Percentiles rank a stretch among this genome's conserved stretches.
phyloP scores from a whole-genome alignment of 2,329 filamentous ascomycete genomes.

The Tolypocladium endophyticum region DNA sequence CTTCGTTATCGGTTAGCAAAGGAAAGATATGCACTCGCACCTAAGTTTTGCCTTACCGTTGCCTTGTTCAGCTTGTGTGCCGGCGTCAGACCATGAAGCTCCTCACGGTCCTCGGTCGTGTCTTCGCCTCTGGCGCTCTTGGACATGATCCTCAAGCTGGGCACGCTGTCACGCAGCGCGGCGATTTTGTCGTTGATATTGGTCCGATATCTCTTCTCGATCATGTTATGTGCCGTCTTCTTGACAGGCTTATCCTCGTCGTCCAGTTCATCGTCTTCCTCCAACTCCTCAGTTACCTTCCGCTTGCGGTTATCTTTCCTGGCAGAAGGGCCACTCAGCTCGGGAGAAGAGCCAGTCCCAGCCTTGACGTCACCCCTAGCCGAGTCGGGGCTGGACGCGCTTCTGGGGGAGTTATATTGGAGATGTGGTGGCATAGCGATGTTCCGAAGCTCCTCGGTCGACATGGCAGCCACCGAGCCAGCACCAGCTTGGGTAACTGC shows the following conservation, averaged over 20 bases:
- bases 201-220: slow-evolving; percentile 91
- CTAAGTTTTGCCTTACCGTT: slow-evolving; percentile 44
- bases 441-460: slow-evolving; percentile 48
- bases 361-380: slow-evolving; percentile 35
- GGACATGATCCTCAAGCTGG: slow-evolving; percentile 75
- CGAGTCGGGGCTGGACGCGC: slow-evolving; percentile 48
- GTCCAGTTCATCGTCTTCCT: slow-evolving; percentile 45
- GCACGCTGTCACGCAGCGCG: slow-evolving; percentile 82
- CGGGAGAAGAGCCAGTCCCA: slow-evolving; percentile 49
- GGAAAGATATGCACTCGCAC: too few species aligned
- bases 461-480: slow-evolving; percentile 27
- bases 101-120: slow-evolving; percentile 64
- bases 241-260: slow-evolving; percentile 52
- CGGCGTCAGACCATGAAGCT: slow-evolving; percentile 63
- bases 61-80: slow-evolving; percentile 96
- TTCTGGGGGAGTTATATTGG: slow-evolving; percentile 48
- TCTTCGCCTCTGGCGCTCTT: slow-evolving; percentile 61
- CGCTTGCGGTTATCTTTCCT: slow-evolving; percentile 49
- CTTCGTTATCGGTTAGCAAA: slow-evolving; percentile 19
- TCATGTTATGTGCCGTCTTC: slow-evolving; percentile 97
- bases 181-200: slow-evolving; percentile 97
- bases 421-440: slow-evolving; percentile 56
- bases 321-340: slow-evolving; percentile 29
- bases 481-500: slow-evolving; percentile 4
- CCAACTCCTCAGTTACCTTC: slow-evolving; percentile 51